Percentiles rank a stretch among this genome's conserved stretches.
These are phyloP conservation scores for Danielia reshetovae DNA, from an alignment of 805 yeast species.

Conservation along the genomic window DNA sequence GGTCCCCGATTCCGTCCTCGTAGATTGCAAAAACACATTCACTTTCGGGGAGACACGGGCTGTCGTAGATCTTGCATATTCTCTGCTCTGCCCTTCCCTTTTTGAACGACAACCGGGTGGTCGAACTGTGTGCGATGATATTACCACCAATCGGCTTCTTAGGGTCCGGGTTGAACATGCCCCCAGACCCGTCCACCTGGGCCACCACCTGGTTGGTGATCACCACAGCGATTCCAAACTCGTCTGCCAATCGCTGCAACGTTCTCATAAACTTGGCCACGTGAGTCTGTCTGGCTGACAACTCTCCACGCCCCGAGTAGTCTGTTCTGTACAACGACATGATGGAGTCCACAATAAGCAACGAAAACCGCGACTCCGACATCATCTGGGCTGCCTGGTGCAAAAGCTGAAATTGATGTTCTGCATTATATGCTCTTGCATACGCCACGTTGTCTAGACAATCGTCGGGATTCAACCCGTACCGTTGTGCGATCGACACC, in stretches of 20 bases:
- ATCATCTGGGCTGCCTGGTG: conserved; percentile 93
- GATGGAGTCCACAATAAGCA: conserved; percentile 92
- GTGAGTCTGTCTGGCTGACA: conserved; percentile 90
- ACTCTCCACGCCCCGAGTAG: conserved; percentile 91
- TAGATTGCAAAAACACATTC: conserved; percentile 94
- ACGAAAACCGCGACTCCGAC: conserved; percentile 88
- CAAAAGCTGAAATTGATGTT: conserved; percentile 84
- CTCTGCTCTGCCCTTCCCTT: conserved; percentile 92
- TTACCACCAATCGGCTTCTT: conserved; percentile 99
- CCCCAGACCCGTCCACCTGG: conserved; percentile 89
- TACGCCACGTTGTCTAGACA: conserved; percentile 97
- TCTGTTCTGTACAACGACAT: conserved; percentile 97
- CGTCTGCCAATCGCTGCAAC: conserved; percentile 91
- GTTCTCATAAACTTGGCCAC: conserved; percentile 91
- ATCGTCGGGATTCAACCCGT: conserved; percentile 87
- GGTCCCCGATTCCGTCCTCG: conserved; percentile 96
- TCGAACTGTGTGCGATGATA: conserved; percentile 93
- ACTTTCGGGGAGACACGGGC: conserved; percentile 94
- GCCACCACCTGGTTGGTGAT: conserved; percentile 94
- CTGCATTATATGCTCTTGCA: conserved; percentile 96
- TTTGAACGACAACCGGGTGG: conserved; percentile 84
- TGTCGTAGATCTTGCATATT: conserved; percentile 90
- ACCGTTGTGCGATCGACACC: conserved; percentile 85
- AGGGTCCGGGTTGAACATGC: conserved; percentile 88
- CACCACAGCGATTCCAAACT: conserved; percentile 95